phyloP scores from a whole-genome alignment of 1,284 basidiomycete genomes.

The Mycena citricolor region DNA sequence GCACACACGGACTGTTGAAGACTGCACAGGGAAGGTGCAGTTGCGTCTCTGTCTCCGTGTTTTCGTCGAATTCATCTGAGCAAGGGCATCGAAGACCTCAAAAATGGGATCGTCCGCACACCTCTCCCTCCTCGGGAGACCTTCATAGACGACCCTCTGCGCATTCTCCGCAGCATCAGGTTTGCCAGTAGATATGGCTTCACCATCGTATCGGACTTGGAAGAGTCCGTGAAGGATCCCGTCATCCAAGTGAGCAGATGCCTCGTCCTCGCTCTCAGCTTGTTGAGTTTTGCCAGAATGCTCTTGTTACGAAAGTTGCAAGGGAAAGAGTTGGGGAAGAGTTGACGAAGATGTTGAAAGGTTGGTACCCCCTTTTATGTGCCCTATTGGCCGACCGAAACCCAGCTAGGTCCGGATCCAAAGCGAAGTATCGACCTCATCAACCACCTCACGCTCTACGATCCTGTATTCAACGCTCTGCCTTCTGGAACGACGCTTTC shows the following conservation, averaged over 20 bases:
- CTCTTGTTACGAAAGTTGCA: conserved; percentile 77
- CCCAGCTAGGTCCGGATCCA: conserved; percentile 66
- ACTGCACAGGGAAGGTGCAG: conserved; percentile 76
- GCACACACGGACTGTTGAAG: conserved; percentile 86
- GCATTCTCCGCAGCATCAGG: conserved; percentile 87
- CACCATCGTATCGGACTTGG: conserved; percentile 71
- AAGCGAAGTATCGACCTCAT: conserved; percentile 75
- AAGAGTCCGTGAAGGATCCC: conserved; percentile 62
- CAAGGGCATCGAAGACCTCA: conserved; percentile 83
- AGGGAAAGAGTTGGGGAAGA: conserved; percentile 91
- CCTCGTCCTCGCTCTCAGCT: conserved; percentile 1
- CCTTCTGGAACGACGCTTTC: conserved; percentile 55
- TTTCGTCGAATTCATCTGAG: conserved; percentile 7
- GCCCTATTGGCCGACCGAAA: too few species aligned
- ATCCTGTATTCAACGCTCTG: conserved; percentile 64
- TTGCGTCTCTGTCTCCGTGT: background rate
- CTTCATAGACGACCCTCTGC: conserved; percentile 92
- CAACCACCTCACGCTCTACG: conserved; percentile 65
- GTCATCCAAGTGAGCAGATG: conserved; percentile 61
- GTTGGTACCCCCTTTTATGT: too few species aligned
- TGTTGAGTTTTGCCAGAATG: conserved; percentile 53
- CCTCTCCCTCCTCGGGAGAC: conserved; percentile 87
- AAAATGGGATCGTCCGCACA: conserved; percentile 82
- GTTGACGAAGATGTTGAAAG: conserved; percentile 87
- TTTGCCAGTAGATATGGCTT: conserved; percentile 93